These are phyloP conservation scores for Handroanthus guayacan DNA, from an alignment of 257 asterid species.

Conservation along the genomic window DNA sequence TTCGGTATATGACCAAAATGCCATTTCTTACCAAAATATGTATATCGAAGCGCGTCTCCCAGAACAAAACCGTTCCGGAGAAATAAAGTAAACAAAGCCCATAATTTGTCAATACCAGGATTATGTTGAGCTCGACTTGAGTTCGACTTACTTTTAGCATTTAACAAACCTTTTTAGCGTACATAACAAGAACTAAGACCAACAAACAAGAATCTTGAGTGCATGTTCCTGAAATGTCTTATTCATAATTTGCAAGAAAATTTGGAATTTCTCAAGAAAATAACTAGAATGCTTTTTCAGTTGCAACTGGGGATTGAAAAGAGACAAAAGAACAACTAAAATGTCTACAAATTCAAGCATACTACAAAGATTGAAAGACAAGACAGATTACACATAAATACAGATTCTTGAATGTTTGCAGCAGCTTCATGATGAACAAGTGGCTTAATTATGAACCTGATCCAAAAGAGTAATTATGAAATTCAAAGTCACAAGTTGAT, in stretches of 20 bases:
- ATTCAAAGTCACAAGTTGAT: slow-evolving; percentile 57
- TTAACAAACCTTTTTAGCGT: background rate
- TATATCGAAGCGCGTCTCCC: too few species aligned
- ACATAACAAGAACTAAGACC: background rate
- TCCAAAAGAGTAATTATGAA: slow-evolving; percentile 63
- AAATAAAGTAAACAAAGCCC: too few species aligned
- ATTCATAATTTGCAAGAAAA: slow-evolving; percentile 35
- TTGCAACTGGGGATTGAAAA: slow-evolving; percentile 14
- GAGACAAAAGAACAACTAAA: background rate
- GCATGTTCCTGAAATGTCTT: slow-evolving; percentile 17
- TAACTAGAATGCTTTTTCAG: slow-evolving; percentile 29
- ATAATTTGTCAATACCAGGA: too few species aligned
- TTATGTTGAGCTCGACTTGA: too few species aligned
- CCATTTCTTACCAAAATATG: too few species aligned
- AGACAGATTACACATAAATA: slow-evolving; percentile 47
- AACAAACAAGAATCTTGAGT: too few species aligned
- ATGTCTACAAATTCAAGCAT: slow-evolving; percentile 17
- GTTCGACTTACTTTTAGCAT: too few species aligned
- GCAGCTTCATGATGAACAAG: slow-evolving; percentile 28
- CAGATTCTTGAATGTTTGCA: slow-evolving; percentile 41
- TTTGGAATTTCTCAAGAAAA: slow-evolving; percentile 25
- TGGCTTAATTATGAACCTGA: slow-evolving; percentile 42
- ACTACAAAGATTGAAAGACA: slow-evolving; percentile 31
- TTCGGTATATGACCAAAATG: too few species aligned
- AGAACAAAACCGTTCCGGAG: too few species aligned